Evolutionary conservation across 768 basidiomycete genomes (phyloP), one percentile per base, ranked within the genome.

Genomic region (Lactifluus volemus): DNA sequence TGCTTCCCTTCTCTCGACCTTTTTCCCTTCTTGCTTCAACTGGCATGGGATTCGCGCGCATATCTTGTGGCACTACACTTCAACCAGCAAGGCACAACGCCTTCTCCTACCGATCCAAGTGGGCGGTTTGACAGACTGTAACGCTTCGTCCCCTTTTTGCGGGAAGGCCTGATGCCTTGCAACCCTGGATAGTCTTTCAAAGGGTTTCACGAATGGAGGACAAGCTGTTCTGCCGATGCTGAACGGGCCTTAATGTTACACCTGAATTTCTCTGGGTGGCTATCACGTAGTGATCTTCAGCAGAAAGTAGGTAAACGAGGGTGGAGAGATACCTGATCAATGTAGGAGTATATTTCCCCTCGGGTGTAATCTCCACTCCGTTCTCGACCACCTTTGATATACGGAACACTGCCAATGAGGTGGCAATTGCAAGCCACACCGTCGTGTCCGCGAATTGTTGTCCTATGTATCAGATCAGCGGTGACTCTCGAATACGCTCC

Each of bases 381-480:
- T 32, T 32, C 25, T 63, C 63, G n/a, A 51, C 36, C 11, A 55
- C 50, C 49, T 45, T 55, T 14, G 58, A 55, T 41, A 63, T 41
- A 50, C 50, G 49, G 58, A 63, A 59, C n/a, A 59, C 63, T 29
- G 58, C 34, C n/a, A 59, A 39, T 11, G 49, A 21, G 11, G 50
- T 59, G 9, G 63, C 52, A 6, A 60, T 52, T 34, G 47, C 21
- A 47, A 58, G 51, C 59, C 59, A 64, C n/a, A 64, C 15, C 1
- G 51, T 51, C 6, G 55, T 29, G 7, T 64, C 63, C 10, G 63
- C 59, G 12, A 64, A 55, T 47, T 60, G 36, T 17, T n/a, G 7
- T n/a, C 63, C 63, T 49, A 42, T 44, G 38, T 21, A 7, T 50
- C 38, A 3, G 14, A 42, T 50, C 29, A 9, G 21, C 10, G 14